A percentile compares a stretch with the other conserved stretches of the same genome.
Evolutionary conservation across 305 asterid genomes (phyloP).

Genomic region (Lippia alba): DNA sequence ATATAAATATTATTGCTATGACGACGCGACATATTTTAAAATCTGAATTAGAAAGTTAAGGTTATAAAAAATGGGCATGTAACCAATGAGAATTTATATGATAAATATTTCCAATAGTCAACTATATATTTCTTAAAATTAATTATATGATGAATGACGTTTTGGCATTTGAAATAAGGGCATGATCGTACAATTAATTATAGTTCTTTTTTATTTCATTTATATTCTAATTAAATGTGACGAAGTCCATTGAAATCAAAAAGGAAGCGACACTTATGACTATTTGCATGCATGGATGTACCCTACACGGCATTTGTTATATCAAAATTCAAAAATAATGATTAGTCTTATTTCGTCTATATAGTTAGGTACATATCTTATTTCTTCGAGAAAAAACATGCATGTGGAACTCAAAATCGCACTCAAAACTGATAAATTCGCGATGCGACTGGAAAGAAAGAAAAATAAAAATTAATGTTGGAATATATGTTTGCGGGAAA

Average conservation of each 20-base stretch:
- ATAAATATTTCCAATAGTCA: not conserved
- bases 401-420: too few species aligned
- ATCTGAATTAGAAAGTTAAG: not conserved
- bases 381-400: too few species aligned
- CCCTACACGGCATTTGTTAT: constrained; percentile 37
- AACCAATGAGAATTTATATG: too few species aligned
- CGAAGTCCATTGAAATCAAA: not conserved
- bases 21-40: not conserved
- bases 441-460: too few species aligned
- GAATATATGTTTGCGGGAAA: too few species aligned
- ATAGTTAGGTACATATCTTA: too few species aligned
- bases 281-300: not conserved
- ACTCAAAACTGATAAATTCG: too few species aligned
- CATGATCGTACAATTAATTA: constrained; percentile 9
- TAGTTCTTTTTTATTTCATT: not conserved
- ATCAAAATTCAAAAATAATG: constrained; percentile 7
- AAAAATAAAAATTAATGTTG: too few species aligned
- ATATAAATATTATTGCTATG: not conserved
- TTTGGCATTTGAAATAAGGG: constrained; percentile 9
- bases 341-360: constrained; percentile 1
- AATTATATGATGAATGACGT: not conserved
- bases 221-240: constrained; percentile 6
- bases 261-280: constrained; percentile 5
- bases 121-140: not conserved
- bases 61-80: not conserved